phyloP scores from a whole-genome alignment of 1,139 yeast genomes.

The Maudiozyma humilis region DNA sequence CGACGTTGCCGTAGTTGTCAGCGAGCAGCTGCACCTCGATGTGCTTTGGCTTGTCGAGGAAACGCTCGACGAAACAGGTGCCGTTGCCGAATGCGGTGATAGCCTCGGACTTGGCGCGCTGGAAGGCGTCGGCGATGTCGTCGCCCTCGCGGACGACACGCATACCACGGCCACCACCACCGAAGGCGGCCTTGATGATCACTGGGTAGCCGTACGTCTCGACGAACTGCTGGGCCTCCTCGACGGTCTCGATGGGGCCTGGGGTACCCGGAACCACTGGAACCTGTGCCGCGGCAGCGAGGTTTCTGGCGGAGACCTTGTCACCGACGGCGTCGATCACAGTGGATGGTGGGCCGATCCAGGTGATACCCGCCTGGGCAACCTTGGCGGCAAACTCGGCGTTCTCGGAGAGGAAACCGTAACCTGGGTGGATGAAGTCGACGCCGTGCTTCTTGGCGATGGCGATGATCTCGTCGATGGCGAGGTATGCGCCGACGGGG shows the following conservation, averaged over 20 bases:
- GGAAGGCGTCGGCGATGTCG: constrained; percentile 82
- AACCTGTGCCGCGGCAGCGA: constrained; percentile 74
- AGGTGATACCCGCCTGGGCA: constrained; percentile 81
- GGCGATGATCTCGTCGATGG: constrained; percentile 86
- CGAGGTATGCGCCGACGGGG: constrained; percentile 94
- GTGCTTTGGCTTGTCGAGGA: constrained; percentile 92
- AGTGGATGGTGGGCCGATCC: constrained; percentile 89
- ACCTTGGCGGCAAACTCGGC: constrained; percentile 91
- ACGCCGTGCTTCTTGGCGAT: constrained; percentile 85
- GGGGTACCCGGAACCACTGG: constrained; percentile 98
- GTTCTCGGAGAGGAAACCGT: constrained; percentile 92
- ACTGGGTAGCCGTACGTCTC: constrained; percentile 86
- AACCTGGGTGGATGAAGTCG: constrained; percentile 97
- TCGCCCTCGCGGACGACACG: constrained; percentile 97
- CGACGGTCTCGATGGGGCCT: constrained; percentile 81
- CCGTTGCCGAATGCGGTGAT: constrained; percentile 94
- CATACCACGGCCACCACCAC: constrained; percentile 99
- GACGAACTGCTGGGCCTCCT: constrained; percentile 74
- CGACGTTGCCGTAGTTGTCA: constrained; percentile 88
- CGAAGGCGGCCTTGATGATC: constrained; percentile 96
- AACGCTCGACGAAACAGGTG: constrained; percentile 94
- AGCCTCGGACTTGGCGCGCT: constrained; percentile 92
- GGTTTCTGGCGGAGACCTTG: constrained; percentile 85
- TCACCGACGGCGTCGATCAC: constrained; percentile 98
- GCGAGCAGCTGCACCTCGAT: constrained; percentile 96